A percentile compares a stretch with the other conserved stretches of the same genome.
phyloP scores from a whole-genome alignment of 2,329 filamentous ascomycete species.

The Aspergillus chevalieri region DNA sequence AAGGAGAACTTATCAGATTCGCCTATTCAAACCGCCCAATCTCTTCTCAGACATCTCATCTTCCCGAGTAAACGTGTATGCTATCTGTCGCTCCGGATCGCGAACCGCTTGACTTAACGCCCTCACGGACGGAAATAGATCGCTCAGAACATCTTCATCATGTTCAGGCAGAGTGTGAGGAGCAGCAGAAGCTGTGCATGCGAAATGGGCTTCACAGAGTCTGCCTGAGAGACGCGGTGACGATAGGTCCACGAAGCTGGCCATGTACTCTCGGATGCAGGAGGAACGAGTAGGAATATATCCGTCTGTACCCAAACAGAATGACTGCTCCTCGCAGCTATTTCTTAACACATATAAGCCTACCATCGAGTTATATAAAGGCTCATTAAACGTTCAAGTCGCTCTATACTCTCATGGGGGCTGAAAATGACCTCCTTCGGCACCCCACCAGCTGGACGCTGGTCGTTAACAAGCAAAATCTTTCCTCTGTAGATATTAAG shows the following conservation, averaged over 20 bases:
- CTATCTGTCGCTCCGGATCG: conserved; percentile 14
- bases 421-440: too few species aligned
- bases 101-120: conserved; percentile 13
- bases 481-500: too few species aligned
- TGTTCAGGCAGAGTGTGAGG: conserved; percentile 19
- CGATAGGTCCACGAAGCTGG: conserved; percentile 28
- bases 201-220: conserved; percentile 16
- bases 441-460: too few species aligned
- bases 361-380: too few species aligned
- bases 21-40: conserved; percentile 22
- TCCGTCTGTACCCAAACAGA: too few species aligned
- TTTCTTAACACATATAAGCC: too few species aligned
- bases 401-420: too few species aligned
- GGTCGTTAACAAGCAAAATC: too few species aligned
- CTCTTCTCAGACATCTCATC: conserved; percentile 31
- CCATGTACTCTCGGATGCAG: conserved; percentile 23
- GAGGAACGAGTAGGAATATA: conserved; percentile 6
- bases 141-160: conserved; percentile 25
- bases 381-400: too few species aligned
- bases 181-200: conserved; percentile 9
- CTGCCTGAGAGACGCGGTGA: conserved; percentile 1
- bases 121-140: conserved; percentile 21
- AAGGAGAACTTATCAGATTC: background rate
- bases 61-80: conserved; percentile 29
- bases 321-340: too few species aligned